Evolutionary conservation across 371 early-diverging fungal species (phyloP).

Genomic region (Mucor mucedo): DNA sequence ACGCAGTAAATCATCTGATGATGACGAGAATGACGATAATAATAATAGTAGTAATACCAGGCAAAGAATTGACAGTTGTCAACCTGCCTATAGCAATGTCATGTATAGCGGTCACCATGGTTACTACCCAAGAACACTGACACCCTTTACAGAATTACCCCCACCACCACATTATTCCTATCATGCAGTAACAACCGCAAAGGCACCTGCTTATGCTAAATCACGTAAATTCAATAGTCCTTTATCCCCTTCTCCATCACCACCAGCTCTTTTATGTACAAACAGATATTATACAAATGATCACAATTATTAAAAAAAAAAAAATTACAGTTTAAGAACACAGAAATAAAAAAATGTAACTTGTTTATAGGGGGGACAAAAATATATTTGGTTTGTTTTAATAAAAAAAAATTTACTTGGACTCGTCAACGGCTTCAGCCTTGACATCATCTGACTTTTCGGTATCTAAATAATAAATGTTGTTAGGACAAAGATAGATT

Average conservation of each 20-base stretch:
- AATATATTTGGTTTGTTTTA: background rate
- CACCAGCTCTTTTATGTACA: background rate
- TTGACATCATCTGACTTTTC: constrained; percentile 32
- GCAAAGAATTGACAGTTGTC: background rate
- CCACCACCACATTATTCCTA: background rate
- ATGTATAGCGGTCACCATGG: background rate
- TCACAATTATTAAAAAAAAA: background rate
- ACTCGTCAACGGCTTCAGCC: constrained; percentile 31
- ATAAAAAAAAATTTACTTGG: constrained; percentile 22
- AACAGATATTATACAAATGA: background rate
- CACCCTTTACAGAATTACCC: constrained; percentile 5
- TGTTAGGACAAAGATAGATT: background rate
- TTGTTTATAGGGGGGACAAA: background rate
- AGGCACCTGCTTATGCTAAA: background rate
- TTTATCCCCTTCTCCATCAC: constrained; percentile 2
- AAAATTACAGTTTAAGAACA: background rate
- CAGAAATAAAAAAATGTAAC: background rate
- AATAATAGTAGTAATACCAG: background rate
- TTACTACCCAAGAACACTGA: background rate
- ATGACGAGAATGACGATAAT: background rate
- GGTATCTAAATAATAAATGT: constrained; percentile 75
- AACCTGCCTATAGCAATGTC: background rate
- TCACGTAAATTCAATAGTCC: constrained; percentile 2
- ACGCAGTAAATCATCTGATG: constrained; percentile 12
- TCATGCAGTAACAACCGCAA: constrained; percentile 1